Percentiles rank a stretch among this genome's conserved stretches.
phyloP scores from a whole-genome alignment of 805 yeast genomes.

The Wickerhamomyces bovis region DNA sequence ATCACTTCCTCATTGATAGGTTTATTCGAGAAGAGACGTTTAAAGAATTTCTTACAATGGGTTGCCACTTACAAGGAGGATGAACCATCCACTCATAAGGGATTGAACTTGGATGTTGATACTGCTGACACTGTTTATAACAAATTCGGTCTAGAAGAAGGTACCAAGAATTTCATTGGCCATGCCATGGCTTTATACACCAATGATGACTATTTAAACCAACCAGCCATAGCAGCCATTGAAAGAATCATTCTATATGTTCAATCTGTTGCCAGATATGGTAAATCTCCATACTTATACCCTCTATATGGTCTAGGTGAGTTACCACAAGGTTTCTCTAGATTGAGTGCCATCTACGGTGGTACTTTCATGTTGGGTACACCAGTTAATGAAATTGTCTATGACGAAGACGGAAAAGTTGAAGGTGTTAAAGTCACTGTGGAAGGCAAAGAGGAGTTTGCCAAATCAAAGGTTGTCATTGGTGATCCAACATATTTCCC shows the following conservation, averaged over 20 bases:
- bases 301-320: conserved; percentile 97
- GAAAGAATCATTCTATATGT: conserved; percentile 82
- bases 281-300: conserved; percentile 93
- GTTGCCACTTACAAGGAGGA: conserved; percentile 79
- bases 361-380: conserved; percentile 98
- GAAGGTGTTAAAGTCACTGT: conserved; percentile 78
- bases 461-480: conserved; percentile 88
- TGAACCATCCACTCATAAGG: conserved; percentile 75
- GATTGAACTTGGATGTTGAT: conserved; percentile 74
- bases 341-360: conserved; percentile 94
- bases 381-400: conserved; percentile 85
- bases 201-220: conserved; percentile 79
- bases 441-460: conserved; percentile 58
- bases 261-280: conserved; percentile 88
- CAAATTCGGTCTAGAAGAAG: conserved; percentile 85
- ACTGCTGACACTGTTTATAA: conserved; percentile 89
- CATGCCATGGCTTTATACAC: conserved; percentile 98
- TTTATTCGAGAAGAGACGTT: conserved; percentile 89
- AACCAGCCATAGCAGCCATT: conserved; percentile 88
- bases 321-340: conserved; percentile 97
- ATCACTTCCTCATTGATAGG: conserved; percentile 91
- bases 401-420: conserved; percentile 65
- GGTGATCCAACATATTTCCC: conserved; percentile 99
- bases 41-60: conserved; percentile 87
- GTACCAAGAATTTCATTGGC: conserved; percentile 94